These are phyloP conservation scores for Metarhizium robertsii DNA, from an alignment of 2,329 filamentous ascomycete genomes.

Conservation along the genomic window DNA sequence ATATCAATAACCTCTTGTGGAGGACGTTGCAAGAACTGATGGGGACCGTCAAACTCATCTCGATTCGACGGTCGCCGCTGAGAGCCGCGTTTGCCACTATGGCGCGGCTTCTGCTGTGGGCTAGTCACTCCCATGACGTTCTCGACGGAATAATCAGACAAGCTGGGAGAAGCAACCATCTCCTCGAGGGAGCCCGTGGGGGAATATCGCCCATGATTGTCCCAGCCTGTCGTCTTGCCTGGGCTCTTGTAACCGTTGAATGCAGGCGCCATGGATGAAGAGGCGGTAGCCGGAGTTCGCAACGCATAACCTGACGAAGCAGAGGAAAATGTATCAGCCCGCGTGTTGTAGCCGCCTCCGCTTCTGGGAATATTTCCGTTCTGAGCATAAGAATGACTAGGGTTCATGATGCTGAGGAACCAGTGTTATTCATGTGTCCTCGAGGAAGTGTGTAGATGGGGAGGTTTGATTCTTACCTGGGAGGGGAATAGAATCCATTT, in stretches of 20 bases:
- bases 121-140: constrained; percentile 32
- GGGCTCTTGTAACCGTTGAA: constrained; percentile 31
- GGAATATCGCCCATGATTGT: constrained; percentile 41
- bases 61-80: constrained; percentile 69
- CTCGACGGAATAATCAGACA: constrained; percentile 53
- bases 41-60: constrained; percentile 83
- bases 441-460: background rate
- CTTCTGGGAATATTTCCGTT: constrained; percentile 4
- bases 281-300: constrained; percentile 31
- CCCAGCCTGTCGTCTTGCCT: constrained; percentile 16
- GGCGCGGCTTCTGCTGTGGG: constrained; percentile 33
- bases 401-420: constrained; percentile 29
- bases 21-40: constrained; percentile 70
- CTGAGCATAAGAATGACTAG: constrained; percentile 23
- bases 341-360: constrained; percentile 26
- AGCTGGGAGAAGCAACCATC: constrained; percentile 45
- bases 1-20: constrained; percentile 61
- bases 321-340: constrained; percentile 30
- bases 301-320: constrained; percentile 31
- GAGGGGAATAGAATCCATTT: constrained; percentile 24
- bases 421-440: constrained; percentile 21
- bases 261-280: constrained; percentile 17
- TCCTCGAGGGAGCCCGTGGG: constrained; percentile 51
- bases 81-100: constrained; percentile 37
- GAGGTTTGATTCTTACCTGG: constrained; percentile 26